phyloP scores from a whole-genome alignment of 1,139 yeast species.

The Debaryomycetaceae sp. region DNA sequence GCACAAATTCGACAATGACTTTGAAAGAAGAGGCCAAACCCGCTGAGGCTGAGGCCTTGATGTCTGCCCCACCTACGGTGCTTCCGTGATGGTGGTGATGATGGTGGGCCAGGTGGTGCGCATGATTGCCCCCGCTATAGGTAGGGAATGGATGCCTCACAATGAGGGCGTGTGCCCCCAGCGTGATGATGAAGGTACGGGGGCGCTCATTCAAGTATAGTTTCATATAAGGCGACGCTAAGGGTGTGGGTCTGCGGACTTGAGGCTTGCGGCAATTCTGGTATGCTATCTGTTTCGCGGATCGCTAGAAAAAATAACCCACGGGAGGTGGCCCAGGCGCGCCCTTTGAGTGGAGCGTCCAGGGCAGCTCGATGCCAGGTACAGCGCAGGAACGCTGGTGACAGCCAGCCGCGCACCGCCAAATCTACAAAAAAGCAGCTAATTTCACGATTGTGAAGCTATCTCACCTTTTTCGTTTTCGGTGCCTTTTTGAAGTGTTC shows the following conservation, averaged over 20 bases:
- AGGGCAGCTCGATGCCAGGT: too few species aligned
- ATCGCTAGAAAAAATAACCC: too few species aligned
- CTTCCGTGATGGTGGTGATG: conserved; percentile 28
- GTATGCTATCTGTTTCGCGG: too few species aligned
- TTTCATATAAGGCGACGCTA: too few species aligned
- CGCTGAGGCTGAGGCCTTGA: conserved; percentile 18
- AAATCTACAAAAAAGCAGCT: background rate
- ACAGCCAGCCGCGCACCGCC: conserved; percentile 1
- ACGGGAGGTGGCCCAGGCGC: too few species aligned
- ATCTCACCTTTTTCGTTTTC: conserved; percentile 27
- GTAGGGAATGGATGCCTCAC: conserved; percentile 42
- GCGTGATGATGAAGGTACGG: conserved; percentile 50
- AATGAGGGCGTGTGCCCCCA: conserved; percentile 46
- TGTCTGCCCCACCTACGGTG: conserved; percentile 10
- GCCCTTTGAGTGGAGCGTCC: too few species aligned
- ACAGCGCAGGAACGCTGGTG: conserved; percentile 1
- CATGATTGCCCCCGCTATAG: conserved; percentile 20
- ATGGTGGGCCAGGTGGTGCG: conserved; percentile 13
- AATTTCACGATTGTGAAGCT: conserved; percentile 6
- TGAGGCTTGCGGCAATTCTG: too few species aligned
- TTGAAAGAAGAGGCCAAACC: conserved; percentile 14
- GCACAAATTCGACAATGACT: conserved; percentile 50
- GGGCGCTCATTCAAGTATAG: conserved; percentile 50
- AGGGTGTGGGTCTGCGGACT: too few species aligned
- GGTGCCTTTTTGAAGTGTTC: conserved; percentile 26